Conservation (phyloP, 2,329 filamentous ascomycete species). For the Cordyceps pruinosa region DNA sequence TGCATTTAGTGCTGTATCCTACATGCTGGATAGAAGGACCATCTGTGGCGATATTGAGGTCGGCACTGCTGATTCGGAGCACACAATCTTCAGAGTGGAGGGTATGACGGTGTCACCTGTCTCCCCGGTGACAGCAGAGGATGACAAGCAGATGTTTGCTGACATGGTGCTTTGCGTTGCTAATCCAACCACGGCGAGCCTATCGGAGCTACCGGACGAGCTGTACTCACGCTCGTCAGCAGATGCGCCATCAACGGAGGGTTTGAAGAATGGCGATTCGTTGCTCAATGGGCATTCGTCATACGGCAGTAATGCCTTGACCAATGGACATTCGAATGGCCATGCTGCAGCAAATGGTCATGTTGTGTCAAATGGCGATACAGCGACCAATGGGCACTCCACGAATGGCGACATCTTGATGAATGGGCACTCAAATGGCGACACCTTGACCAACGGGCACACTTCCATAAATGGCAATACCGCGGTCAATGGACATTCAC, state of each 20-base stretch:
- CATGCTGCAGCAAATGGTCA: not conserved
- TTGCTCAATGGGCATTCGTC: not conserved
- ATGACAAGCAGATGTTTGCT: slow-evolving; percentile 6
- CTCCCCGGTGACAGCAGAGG: not conserved
- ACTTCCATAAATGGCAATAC: not conserved
- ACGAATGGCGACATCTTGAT: not conserved
- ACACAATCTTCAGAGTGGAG: not conserved
- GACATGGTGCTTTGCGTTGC: not conserved
- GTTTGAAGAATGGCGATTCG: not conserved
- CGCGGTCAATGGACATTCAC: not conserved
- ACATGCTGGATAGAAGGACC: not conserved
- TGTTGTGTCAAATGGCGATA: not conserved
- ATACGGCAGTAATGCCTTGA: not conserved
- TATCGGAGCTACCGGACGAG: not conserved
- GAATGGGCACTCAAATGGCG: not conserved
- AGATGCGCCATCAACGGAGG: not conserved
- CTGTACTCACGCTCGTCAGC: not conserved
- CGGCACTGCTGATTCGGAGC: not conserved
- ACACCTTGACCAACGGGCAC: not conserved
- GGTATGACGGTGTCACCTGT: not conserved
- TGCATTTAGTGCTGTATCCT: not conserved
- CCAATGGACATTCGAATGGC: not conserved
- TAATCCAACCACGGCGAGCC: not conserved
- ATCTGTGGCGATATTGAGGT: slow-evolving; percentile 3
- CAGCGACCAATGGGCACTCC: not conserved